A percentile compares a stretch with the other conserved stretches of the same genome.
phyloP scores from a whole-genome alignment of 352 stramenopile species.

The Phytophthora pistaciae region DNA sequence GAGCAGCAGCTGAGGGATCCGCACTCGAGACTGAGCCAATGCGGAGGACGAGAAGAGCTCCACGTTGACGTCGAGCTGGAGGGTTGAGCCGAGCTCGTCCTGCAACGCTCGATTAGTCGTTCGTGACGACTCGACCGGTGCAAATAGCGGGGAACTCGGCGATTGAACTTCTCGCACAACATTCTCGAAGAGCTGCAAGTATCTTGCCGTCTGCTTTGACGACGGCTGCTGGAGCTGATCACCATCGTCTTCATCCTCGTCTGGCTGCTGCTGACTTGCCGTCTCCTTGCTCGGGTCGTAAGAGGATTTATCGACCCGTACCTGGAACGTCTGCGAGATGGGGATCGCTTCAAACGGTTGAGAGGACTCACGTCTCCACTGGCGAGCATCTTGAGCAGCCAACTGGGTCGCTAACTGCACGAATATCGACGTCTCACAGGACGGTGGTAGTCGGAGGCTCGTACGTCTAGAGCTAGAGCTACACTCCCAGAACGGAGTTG shows the following conservation, averaged over 20 bases:
- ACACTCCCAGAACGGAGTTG: conserved; percentile 35
- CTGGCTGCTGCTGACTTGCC: conserved; percentile 18
- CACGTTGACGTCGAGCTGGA: conserved; percentile 64
- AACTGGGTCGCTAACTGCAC: conserved; percentile 39
- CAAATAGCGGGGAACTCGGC: conserved; percentile 62
- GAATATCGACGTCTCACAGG: conserved; percentile 26
- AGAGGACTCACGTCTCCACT: conserved; percentile 40
- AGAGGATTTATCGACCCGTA: conserved; percentile 24
- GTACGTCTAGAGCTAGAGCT: background rate
- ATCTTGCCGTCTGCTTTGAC: conserved; percentile 46
- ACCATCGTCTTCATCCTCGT: conserved; percentile 19
- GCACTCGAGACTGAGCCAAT: conserved; percentile 17
- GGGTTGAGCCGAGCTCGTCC: background rate
- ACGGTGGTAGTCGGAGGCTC: conserved; percentile 4
- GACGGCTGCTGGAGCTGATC: conserved; percentile 21
- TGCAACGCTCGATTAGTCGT: background rate
- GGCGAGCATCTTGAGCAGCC: conserved; percentile 23
- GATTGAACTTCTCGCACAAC: conserved; percentile 69
- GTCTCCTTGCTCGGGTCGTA: background rate
- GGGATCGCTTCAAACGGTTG: conserved; percentile 51
- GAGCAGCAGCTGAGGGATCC: conserved; percentile 42
- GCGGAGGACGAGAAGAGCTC: conserved; percentile 42
- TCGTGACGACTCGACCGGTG: conserved; percentile 19
- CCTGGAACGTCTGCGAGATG: conserved; percentile 48
- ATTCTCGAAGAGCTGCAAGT: conserved; percentile 61